Percentiles rank a stretch among this genome's conserved stretches.
Conservation (phyloP, 768 basidiomycete genomes). For the Ramaria rubella region DNA sequence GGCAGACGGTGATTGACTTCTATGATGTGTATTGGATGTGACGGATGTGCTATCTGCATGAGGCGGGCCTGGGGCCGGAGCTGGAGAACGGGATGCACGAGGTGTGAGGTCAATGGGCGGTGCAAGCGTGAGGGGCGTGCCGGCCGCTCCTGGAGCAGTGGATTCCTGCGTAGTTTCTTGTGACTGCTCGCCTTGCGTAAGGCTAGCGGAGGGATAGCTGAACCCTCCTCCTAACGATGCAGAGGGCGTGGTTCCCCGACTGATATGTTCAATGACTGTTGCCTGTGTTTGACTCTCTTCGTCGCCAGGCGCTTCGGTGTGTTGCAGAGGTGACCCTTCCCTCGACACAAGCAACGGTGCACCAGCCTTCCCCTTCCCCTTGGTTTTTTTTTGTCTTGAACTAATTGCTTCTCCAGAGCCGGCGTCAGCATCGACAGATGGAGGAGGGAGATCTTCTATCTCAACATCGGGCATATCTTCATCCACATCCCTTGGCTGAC, state of each 20-base stretch:
- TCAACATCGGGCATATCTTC: conserved; percentile 1
- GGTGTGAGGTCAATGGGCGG: conserved; percentile 7
- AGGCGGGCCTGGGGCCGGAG: background rate
- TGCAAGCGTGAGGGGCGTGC: background rate
- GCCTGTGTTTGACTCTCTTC: background rate
- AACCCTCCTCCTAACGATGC: background rate
- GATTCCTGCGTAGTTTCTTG: background rate
- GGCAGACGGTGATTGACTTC: background rate
- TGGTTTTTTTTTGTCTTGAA: background rate
- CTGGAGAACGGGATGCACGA: conserved; percentile 8
- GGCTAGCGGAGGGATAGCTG: background rate
- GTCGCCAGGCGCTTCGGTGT: background rate
- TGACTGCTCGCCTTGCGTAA: background rate
- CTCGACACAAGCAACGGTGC: background rate
- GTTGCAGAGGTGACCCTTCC: background rate
- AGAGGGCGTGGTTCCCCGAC: background rate
- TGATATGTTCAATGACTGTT: background rate
- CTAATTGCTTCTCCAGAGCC: background rate
- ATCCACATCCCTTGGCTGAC: background rate
- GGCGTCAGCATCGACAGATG: background rate
- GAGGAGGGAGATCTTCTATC: background rate
- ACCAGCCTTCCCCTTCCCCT: background rate
- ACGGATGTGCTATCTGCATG: background rate
- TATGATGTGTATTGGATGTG: background rate
- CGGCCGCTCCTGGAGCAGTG: background rate